Conservation (phyloP, 208 protist species). For the Naegleria lovaniensis region DNA sequence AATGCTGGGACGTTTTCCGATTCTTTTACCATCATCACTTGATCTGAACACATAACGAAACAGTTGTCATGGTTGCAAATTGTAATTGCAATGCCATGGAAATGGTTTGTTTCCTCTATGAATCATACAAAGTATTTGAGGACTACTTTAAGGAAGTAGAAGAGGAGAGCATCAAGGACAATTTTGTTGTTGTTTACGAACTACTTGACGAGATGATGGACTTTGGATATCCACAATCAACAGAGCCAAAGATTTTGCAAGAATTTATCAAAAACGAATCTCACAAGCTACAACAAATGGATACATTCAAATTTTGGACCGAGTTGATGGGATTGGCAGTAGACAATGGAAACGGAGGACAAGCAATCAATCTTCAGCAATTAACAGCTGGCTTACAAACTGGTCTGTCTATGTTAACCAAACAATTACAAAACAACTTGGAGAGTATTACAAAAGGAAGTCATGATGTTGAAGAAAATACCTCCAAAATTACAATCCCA, state of each 20-base stretch:
- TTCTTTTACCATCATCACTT: neutral
- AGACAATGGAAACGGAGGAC: neutral
- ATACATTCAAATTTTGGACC: neutral
- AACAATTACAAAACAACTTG: neutral
- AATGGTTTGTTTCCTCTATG: constrained; percentile 85
- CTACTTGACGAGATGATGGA: constrained; percentile 92
- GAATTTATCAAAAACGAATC: constrained; percentile 22
- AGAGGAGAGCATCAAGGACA: constrained; percentile 81
- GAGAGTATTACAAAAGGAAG: neutral
- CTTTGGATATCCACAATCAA: constrained; percentile 81
- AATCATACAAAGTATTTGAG: constrained; percentile 64
- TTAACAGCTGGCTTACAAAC: neutral
- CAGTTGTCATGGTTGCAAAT: constrained; percentile 82
- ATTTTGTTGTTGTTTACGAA: constrained; percentile 92
- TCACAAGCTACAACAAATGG: neutral
- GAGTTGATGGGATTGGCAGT: neutral
- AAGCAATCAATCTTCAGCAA: neutral
- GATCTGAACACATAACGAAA: neutral
- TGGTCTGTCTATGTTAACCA: neutral
- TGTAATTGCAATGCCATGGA: constrained; percentile 86
- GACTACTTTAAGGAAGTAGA: constrained; percentile 72
- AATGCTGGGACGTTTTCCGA: neutral
- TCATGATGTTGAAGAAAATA: constrained; percentile 8
- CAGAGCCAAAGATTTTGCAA: constrained; percentile 58
- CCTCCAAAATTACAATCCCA: constrained; percentile 40